A percentile compares a stretch with the other conserved stretches of the same genome.
These are phyloP conservation scores for Anisodus tanguticus DNA, from an alignment of 257 asterid species.

Conservation along the genomic window DNA sequence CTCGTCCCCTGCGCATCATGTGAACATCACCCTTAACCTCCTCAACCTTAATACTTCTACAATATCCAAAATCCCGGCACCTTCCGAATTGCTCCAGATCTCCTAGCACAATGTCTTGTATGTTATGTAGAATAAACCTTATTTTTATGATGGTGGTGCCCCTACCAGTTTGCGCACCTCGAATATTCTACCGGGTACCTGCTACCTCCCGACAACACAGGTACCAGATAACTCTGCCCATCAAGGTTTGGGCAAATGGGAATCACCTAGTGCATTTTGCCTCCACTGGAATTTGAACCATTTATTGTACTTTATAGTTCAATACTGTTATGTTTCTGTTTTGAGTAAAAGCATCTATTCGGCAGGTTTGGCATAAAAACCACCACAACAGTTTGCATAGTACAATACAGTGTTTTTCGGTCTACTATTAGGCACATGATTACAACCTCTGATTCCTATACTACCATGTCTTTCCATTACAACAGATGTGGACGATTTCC, in stretches of 20 bases:
- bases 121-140: neutral
- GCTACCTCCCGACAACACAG: neutral
- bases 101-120: neutral
- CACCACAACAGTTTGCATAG: neutral
- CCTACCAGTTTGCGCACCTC: neutral
- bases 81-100: no score
- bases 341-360: neutral
- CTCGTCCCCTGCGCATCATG: no score
- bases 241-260: neutral
- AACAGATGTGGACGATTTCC: slow-evolving; percentile 76
- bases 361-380: neutral
- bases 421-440: slow-evolving; percentile 7
- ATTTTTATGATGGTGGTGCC: neutral
- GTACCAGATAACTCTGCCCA: neutral
- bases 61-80: no score
- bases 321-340: slow-evolving; percentile 11
- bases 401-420: neutral
- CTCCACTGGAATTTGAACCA: neutral
- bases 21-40: no score
- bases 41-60: no score
- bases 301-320: neutral
- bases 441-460: slow-evolving; percentile 10
- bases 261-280: neutral
- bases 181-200: neutral
- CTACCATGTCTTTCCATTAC: slow-evolving; percentile 20